Percentiles rank a stretch among this genome's conserved stretches.
These are phyloP conservation scores for Irpex rosettiformis DNA, from an alignment of 1,284 basidiomycete species.

Conservation along the genomic window DNA sequence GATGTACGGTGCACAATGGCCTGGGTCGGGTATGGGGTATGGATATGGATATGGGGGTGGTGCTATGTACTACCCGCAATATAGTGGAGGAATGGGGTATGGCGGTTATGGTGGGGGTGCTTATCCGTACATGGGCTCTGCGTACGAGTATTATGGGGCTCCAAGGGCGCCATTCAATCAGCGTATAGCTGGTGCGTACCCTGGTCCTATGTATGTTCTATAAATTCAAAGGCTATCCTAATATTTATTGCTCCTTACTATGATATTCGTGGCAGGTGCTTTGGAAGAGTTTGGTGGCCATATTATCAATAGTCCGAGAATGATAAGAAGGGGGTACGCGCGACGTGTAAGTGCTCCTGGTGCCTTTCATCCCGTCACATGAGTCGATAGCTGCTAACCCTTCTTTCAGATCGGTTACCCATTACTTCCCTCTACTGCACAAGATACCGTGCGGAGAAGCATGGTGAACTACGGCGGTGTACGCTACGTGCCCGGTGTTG, in stretches of 20 bases:
- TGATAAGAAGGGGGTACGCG: background rate
- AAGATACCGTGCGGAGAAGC: background rate
- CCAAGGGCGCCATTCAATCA: background rate
- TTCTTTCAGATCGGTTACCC: background rate
- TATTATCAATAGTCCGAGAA: background rate
- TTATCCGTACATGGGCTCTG: background rate
- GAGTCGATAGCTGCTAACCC: background rate
- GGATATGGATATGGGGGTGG: background rate
- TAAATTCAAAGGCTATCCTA: no score
- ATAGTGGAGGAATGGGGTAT: background rate
- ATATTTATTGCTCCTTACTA: background rate
- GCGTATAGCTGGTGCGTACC: background rate
- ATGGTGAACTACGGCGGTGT: background rate
- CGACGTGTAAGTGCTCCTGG: background rate
- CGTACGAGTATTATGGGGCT: background rate
- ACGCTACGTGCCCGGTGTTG: background rate
- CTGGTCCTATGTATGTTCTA: no score
- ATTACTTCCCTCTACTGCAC: background rate
- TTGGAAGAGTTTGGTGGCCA: background rate
- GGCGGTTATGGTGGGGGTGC: background rate
- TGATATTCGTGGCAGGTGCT: background rate
- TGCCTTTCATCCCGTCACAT: background rate
- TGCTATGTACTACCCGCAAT: background rate
- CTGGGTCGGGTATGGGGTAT: background rate
- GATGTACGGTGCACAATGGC: no score